Evolutionary conservation across 495 filamentous ascomycete species (phyloP), one percentile per base, ranked within the genome.

Genomic region (Usnea hakonensis): DNA sequence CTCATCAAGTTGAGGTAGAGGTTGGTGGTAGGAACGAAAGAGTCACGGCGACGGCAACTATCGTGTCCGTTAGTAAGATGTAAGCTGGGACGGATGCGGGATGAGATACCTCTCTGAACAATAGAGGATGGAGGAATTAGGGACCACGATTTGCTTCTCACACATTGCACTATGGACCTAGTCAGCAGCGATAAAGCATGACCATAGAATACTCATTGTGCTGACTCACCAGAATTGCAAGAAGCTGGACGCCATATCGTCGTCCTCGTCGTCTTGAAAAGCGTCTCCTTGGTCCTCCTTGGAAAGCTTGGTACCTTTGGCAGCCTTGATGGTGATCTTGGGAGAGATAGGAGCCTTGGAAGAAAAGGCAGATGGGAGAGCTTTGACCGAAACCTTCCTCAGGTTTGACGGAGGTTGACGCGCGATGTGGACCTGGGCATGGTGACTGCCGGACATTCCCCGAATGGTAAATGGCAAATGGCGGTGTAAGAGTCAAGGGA

Each of bases 71-170:
- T 38, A 62, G 67, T n/a, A 35, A 19, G 19, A 37, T 56, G 46
- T 4, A 21, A 62, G 44, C 55, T 28, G 28, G 58, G 44, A 38
- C 60, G 30, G 55, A 55, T 46, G 52, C 61, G 40, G 65, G 28
- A 32, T 36, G n/a, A 58, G 48, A 64, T 78, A 81, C 79, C 76
- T 76, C 75, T 82, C 79, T 65, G 79, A 81, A 71, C 80, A 83
- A 66, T 83, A 83, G 35, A 83, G 74, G 40, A 87, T 78, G 16
- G 78, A 79, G 65, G 82, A 81, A 70, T 83, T 80, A 41, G 87
- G 87, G 40, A 83, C 77, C 21, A 82, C 77, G 60, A 88, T 87
- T 70, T 89, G 87, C 69, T 81, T 83, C 64, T 85, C 81, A 72
- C 86, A 90, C 70, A 81, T 81, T 53, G 81, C 77, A 67, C 84